Evolutionary conservation across 192 early-diverging fungal species (phyloP).

Genomic region (Coemansia sp.): DNA sequence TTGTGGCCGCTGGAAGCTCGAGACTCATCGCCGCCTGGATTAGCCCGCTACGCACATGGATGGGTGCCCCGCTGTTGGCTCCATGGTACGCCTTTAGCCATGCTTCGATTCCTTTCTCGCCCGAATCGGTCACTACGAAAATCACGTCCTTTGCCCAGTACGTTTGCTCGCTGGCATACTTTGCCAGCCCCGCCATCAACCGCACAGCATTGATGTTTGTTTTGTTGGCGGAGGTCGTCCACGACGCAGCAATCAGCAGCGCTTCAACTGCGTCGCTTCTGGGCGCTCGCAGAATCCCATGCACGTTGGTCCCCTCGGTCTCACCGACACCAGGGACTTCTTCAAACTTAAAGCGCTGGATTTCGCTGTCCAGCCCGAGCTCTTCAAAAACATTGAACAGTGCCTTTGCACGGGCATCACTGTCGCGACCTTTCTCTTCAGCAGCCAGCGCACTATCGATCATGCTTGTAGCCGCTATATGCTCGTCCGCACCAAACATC

Average conservation of each 20-base stretch:
- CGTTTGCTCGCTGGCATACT: conserved; percentile 57
- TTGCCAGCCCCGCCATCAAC: conserved; percentile 42
- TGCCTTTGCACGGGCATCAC: conserved; percentile 12
- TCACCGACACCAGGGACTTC: conserved; percentile 31
- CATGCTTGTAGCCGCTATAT: conserved; percentile 26
- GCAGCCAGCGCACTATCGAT: conserved; percentile 14
- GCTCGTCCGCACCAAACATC: conserved; percentile 26
- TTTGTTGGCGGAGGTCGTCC: conserved; percentile 64
- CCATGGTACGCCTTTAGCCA: conserved; percentile 94
- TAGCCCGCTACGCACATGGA: conserved; percentile 64
- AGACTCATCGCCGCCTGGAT: conserved; percentile 86
- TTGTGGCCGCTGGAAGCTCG: conserved; percentile 72
- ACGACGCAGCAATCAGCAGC: conserved; percentile 80
- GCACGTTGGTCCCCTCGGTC: conserved; percentile 67
- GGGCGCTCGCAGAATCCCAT: conserved; percentile 78
- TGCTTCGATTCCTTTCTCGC: conserved; percentile 71
- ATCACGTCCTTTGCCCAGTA: conserved; percentile 95
- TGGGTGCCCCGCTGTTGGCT: conserved; percentile 17
- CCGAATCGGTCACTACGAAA: conserved; percentile 80
- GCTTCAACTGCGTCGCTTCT: conserved; percentile 88
- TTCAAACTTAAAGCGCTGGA: conserved; percentile 29
- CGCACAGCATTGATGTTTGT: conserved; percentile 31
- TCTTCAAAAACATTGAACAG: conserved; percentile 18
- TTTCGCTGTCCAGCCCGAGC: conserved; percentile 47
- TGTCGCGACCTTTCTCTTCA: not conserved